phyloP scores from a whole-genome alignment of 164 flowering plant genomes.

The Nymphaea colorata region DNA sequence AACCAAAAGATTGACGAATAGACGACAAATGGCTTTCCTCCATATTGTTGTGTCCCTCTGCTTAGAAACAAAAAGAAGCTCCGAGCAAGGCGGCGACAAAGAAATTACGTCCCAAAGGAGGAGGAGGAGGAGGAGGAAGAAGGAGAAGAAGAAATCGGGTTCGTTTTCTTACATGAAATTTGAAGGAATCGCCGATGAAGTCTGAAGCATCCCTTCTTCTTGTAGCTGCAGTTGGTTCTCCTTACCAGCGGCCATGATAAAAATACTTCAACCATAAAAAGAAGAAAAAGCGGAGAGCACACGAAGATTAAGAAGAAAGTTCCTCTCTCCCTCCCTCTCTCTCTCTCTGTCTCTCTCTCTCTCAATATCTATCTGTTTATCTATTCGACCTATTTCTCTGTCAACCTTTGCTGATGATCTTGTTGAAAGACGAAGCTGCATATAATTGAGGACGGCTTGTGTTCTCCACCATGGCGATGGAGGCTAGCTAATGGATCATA shows the following conservation, averaged over 20 bases:
- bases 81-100: background rate
- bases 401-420: too few relatives aligned
- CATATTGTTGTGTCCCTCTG: background rate
- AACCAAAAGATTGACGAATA: background rate
- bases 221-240: constrained; percentile 12
- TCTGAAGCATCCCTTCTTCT: constrained; percentile 21
- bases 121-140: background rate
- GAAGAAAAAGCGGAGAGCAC: too few relatives aligned
- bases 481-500: too few relatives aligned
- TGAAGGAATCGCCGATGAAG: constrained; percentile 32
- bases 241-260: constrained; percentile 12
- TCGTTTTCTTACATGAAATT: constrained; percentile 45
- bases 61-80: background rate
- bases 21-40: constrained; percentile 1
- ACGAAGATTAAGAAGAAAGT: too few relatives aligned
- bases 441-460: too few relatives aligned
- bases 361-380: too few relatives aligned
- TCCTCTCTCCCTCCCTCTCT: too few relatives aligned
- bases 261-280: too few relatives aligned
- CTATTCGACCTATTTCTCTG: too few relatives aligned
- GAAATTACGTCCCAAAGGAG: background rate
- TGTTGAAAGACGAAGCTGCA: too few relatives aligned
- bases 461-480: too few relatives aligned
- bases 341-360: too few relatives aligned
- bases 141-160: background rate